Conservation (phyloP, 2,329 filamentous ascomycete species). For the Colletotrichum viniferum region DNA sequence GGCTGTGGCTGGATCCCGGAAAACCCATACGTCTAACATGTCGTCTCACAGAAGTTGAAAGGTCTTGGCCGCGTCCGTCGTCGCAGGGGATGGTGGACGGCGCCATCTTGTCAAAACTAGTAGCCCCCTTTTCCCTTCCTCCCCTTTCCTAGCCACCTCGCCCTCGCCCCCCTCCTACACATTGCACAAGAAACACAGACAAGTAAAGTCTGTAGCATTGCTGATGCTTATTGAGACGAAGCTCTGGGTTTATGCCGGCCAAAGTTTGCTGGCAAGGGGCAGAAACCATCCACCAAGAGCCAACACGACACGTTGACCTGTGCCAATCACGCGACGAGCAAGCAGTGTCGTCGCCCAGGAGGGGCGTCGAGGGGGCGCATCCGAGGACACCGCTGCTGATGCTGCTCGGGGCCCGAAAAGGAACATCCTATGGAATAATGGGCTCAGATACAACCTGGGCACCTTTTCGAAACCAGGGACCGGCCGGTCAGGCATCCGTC, state of each 20-base stretch:
- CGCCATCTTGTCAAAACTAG: neutral
- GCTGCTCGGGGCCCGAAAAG: constrained; percentile 4
- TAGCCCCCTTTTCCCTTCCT: neutral
- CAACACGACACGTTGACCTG: neutral
- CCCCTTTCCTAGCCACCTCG: neutral
- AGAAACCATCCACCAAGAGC: neutral
- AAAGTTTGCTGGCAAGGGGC: constrained; percentile 2
- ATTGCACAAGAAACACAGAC: neutral
- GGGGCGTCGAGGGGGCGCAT: neutral
- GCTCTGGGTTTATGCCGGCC: constrained; percentile 18
- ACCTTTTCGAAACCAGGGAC: constrained; percentile 22
- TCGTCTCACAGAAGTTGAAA: neutral
- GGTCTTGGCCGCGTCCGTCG: neutral
- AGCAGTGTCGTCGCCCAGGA: neutral
- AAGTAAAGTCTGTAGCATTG: neutral
- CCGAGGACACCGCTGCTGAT: neutral
- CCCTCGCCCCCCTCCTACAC: neutral
- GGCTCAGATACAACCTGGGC: constrained; percentile 17
- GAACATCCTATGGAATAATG: neutral
- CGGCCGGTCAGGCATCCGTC: constrained; percentile 19
- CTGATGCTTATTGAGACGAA: constrained; percentile 10
- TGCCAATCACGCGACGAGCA: constrained; percentile 10
- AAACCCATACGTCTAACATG: neutral
- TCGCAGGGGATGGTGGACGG: neutral
- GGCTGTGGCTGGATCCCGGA: neutral